These are phyloP conservation scores for Filosporella fistucella DNA, from an alignment of 495 filamentous ascomycete genomes.

Conservation along the genomic window DNA sequence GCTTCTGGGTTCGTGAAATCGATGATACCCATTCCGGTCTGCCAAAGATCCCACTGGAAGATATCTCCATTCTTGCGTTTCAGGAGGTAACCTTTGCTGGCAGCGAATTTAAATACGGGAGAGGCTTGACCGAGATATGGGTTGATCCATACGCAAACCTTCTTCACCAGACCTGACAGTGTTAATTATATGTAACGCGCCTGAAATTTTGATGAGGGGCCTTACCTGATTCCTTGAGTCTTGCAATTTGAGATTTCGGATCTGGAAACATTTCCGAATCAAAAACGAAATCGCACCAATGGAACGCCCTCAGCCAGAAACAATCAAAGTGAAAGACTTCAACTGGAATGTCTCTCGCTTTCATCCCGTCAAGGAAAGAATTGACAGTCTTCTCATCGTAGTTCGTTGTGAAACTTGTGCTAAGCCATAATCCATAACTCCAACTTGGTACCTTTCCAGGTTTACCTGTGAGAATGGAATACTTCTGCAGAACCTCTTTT, in stretches of 20 bases:
- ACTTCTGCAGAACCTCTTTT: slow-evolving; percentile 61
- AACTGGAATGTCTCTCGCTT: slow-evolving; percentile 57
- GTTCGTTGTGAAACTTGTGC: slow-evolving; percentile 65
- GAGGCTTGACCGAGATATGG: slow-evolving; percentile 66
- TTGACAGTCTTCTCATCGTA: slow-evolving; percentile 66
- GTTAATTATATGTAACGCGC: background rate
- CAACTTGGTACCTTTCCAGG: slow-evolving; percentile 59
- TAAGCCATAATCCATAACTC: slow-evolving; percentile 70
- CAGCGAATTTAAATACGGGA: slow-evolving; percentile 58
- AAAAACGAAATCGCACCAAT: slow-evolving; percentile 73
- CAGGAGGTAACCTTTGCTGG: slow-evolving; percentile 62
- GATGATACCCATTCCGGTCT: slow-evolving; percentile 68
- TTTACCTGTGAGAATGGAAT: slow-evolving; percentile 56
- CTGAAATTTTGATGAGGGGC: background rate
- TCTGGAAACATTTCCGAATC: slow-evolving; percentile 65
- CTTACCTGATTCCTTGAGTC: slow-evolving; percentile 44
- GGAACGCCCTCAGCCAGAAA: slow-evolving; percentile 62
- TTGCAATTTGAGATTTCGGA: slow-evolving; percentile 54
- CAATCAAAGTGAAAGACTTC: slow-evolving; percentile 70
- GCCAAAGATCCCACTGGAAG: slow-evolving; percentile 74
- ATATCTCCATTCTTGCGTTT: slow-evolving; percentile 65
- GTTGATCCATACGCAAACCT: slow-evolving; percentile 70
- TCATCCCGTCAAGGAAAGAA: slow-evolving; percentile 64
- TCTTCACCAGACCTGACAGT: slow-evolving; percentile 43
- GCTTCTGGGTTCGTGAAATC: slow-evolving; percentile 72